Evolutionary conservation across 2,329 filamentous ascomycete genomes (phyloP).

Genomic region (Bipolaris zeicola): DNA sequence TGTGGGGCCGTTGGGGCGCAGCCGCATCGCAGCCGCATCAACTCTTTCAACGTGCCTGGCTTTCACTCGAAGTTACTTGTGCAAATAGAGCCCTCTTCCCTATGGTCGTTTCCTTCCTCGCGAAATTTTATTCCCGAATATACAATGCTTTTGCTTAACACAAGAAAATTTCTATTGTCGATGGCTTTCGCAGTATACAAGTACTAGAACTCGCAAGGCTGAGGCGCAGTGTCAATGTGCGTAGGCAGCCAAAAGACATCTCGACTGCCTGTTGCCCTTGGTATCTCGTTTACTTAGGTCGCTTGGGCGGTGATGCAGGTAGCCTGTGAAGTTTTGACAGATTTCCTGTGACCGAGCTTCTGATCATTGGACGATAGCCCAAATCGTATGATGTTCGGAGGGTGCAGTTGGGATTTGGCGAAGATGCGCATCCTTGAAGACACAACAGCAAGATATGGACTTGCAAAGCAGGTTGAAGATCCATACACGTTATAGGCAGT

Average conservation of each 20-base stretch:
- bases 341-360: conserved; percentile 42
- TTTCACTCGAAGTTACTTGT: background rate
- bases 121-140: conserved; percentile 14
- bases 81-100: conserved; percentile 18
- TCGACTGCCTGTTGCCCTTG: conserved; percentile 24
- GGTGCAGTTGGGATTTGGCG: conserved; percentile 34
- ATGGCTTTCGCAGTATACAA: conserved; percentile 7
- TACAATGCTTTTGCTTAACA: background rate
- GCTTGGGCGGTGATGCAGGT: conserved; percentile 20
- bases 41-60: background rate
- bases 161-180: background rate
- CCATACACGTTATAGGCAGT: background rate
- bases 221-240: conserved; percentile 11
- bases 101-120: conserved; percentile 13
- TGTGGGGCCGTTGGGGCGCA: background rate
- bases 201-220: background rate
- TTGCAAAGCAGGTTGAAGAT: background rate
- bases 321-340: conserved; percentile 46
- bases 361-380: conserved; percentile 48
- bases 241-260: conserved; percentile 21
- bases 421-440: background rate
- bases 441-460: background rate
- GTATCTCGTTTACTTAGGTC: conserved; percentile 11
- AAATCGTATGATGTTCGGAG: conserved; percentile 40
- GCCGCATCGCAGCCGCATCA: background rate